Conservation (phyloP, 1,139 yeast genomes). For the Hyphopichia burtonii region DNA sequence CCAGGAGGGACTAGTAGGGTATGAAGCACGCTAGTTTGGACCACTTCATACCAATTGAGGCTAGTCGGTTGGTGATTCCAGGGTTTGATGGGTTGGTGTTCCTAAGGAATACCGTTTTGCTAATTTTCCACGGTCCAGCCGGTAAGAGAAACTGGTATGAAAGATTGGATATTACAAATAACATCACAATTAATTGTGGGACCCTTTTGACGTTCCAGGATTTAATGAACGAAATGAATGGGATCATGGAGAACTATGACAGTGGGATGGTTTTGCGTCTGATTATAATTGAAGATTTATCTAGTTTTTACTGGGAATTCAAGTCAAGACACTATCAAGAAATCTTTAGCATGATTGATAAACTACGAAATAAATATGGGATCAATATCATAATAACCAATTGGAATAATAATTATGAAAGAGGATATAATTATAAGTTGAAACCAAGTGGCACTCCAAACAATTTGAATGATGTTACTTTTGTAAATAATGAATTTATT, state of each 20-base stretch:
- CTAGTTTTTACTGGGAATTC: constrained; percentile 27
- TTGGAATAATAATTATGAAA: constrained; percentile 33
- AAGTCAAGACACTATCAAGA: constrained; percentile 6
- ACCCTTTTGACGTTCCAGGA: not conserved
- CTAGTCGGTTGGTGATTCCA: no score
- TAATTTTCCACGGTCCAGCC: no score
- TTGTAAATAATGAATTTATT: constrained; percentile 13
- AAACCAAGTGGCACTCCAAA: not conserved
- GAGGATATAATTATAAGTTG: constrained; percentile 22
- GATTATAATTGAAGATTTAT: constrained; percentile 4
- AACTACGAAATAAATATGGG: constrained; percentile 17
- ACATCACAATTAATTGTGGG: no score
- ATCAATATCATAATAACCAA: constrained; percentile 34
- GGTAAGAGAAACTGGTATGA: no score
- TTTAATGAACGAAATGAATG: not conserved
- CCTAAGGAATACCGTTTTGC: no score
- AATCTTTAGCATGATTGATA: no score
- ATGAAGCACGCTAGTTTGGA: no score
- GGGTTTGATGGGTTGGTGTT: no score
- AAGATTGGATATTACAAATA: no score
- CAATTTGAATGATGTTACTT: not conserved
- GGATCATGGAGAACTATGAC: not conserved
- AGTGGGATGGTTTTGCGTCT: no score
- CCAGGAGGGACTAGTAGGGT: no score
- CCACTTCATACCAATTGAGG: no score